Evolutionary conservation across 495 filamentous ascomycete species (phyloP).

Genomic region (Chaetomium cochliodes): DNA sequence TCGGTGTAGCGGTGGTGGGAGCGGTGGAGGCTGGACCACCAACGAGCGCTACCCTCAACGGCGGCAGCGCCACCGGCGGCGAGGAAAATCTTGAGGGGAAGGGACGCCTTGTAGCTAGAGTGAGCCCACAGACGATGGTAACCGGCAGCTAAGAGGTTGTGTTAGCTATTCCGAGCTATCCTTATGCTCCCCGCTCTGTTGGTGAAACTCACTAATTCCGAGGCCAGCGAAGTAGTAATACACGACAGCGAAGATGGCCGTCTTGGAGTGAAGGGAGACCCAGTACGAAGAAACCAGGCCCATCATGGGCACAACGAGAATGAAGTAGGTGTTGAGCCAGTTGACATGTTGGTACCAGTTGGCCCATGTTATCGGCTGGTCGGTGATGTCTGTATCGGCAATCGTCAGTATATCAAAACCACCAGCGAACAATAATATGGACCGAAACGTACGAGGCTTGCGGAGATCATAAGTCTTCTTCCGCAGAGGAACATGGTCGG

Average conservation of each 20-base stretch:
- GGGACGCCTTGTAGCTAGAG: slow-evolving; percentile 84
- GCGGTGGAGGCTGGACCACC: slow-evolving; percentile 96
- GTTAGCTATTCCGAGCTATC: slow-evolving; percentile 21
- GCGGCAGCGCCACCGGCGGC: slow-evolving; percentile 90
- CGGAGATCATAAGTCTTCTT: slow-evolving; percentile 47
- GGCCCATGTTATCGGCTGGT: slow-evolving; percentile 67
- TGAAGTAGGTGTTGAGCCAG: slow-evolving; percentile 87
- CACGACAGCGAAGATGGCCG: slow-evolving; percentile 71
- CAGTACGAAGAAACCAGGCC: slow-evolving; percentile 77
- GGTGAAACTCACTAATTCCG: slow-evolving; percentile 67
- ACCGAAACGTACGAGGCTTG: slow-evolving; percentile 40
- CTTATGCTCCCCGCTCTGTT: neutral
- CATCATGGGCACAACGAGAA: slow-evolving; percentile 76
- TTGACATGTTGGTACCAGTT: slow-evolving; percentile 96
- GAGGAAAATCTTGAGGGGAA: slow-evolving; percentile 88
- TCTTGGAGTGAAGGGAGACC: slow-evolving; percentile 74
- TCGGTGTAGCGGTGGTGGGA: slow-evolving; percentile 99
- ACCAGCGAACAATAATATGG: neutral
- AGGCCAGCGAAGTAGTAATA: slow-evolving; percentile 94
- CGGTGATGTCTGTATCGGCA: slow-evolving; percentile 47
- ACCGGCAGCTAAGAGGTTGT: slow-evolving; percentile 46
- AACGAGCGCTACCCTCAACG: slow-evolving; percentile 92
- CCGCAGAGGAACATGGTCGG: slow-evolving; percentile 49
- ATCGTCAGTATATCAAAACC: neutral
- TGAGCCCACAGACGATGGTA: slow-evolving; percentile 96